phyloP scores from a whole-genome alignment of 192 early-diverging fungal species.

The Allomyces macrogynus region DNA sequence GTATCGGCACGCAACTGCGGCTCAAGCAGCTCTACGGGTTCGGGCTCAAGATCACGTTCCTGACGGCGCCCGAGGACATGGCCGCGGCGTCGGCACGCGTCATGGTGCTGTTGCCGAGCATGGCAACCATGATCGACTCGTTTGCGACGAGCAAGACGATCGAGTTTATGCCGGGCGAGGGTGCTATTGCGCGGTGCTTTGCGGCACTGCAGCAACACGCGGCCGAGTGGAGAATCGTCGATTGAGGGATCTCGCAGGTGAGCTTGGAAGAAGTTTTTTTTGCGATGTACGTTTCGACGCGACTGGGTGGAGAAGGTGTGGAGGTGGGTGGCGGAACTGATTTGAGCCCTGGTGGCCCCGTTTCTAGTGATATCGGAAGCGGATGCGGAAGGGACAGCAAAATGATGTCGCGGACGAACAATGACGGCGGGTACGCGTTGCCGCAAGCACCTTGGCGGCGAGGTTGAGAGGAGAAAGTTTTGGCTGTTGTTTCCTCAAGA shows the following conservation, averaged over 20 bases:
- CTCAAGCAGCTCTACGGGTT: conserved; percentile 48
- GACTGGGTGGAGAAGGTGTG: no score
- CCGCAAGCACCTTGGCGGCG: no score
- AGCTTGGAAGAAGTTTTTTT: conserved; percentile 53
- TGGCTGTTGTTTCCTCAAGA: no score
- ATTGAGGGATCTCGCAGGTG: conserved; percentile 51
- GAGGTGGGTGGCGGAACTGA: no score
- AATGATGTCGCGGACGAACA: no score
- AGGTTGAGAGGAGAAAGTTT: no score
- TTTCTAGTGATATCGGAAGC: no score
- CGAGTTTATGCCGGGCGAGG: conserved; percentile 36
- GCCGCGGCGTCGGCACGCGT: conserved; percentile 23
- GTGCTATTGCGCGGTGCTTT: conserved; percentile 32
- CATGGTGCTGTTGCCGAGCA: conserved; percentile 24
- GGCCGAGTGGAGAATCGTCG: conserved; percentile 31
- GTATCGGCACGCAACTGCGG: conserved; percentile 31
- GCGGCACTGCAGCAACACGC: conserved; percentile 33
- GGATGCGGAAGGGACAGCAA: no score
- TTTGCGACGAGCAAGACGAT: conserved; percentile 36
- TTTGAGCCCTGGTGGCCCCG: no score
- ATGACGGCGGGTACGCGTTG: no score
- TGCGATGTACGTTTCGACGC: conserved; percentile 8
- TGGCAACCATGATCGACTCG: conserved; percentile 21
- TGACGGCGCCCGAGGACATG: conserved; percentile 16
- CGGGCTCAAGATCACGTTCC: conserved; percentile 44